A percentile compares a stretch with the other conserved stretches of the same genome.
These are phyloP conservation scores for Theileria equi DNA, from an alignment of 169 alveolate species.

Conservation along the genomic window DNA sequence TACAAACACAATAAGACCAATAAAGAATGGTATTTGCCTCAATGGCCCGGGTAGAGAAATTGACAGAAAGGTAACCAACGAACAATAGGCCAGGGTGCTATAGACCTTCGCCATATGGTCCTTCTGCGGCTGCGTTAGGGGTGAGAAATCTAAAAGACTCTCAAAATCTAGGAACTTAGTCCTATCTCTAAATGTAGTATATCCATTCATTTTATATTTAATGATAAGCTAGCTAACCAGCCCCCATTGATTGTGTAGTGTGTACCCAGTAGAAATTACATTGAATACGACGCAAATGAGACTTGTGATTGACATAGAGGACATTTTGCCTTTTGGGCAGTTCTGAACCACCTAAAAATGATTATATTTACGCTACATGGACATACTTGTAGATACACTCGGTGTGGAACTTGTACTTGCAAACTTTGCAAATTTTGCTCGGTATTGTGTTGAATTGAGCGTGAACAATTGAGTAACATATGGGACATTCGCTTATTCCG, in stretches of 20 bases:
- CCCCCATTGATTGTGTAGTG: neutral
- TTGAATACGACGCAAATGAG: conserved; percentile 6
- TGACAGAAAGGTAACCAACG: conserved; percentile 17
- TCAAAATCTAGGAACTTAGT: conserved; percentile 9
- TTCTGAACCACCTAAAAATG: conserved; percentile 59
- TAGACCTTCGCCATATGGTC: conserved; percentile 46
- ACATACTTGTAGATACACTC: conserved; percentile 54
- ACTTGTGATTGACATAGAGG: conserved; percentile 55
- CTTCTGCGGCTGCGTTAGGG: conserved; percentile 33
- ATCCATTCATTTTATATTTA: conserved; percentile 18
- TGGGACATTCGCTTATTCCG: conserved; percentile 60
- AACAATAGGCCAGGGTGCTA: conserved; percentile 30
- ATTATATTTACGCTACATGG: neutral
- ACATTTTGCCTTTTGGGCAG: conserved; percentile 58
- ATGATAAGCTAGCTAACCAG: neutral
- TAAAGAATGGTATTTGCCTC: neutral
- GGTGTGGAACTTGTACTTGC: conserved; percentile 62
- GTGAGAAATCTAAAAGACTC: conserved; percentile 37
- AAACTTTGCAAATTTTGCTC: conserved; percentile 46
- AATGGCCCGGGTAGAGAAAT: conserved; percentile 2
- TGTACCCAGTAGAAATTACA: neutral
- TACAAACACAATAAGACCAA: neutral
- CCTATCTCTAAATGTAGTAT: neutral
- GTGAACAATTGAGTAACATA: conserved; percentile 59
- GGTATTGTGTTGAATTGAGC: conserved; percentile 58